Conservation (phyloP, 2,329 filamentous ascomycete species). For the Neofusicoccum cordaticola region DNA sequence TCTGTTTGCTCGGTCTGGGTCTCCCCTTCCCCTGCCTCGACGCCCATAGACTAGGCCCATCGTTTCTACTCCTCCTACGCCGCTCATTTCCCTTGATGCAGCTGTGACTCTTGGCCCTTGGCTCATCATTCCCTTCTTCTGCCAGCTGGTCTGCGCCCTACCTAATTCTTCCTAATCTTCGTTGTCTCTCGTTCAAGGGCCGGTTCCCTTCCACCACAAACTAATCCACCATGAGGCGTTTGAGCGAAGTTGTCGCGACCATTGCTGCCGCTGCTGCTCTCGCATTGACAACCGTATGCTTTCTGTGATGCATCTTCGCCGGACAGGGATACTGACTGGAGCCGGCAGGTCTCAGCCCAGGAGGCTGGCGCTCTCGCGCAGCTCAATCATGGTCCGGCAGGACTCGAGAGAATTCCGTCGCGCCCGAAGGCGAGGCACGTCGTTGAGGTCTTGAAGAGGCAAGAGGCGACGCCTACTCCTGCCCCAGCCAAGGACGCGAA, state of each 20-base stretch:
- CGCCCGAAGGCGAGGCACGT: conserved; percentile 5
- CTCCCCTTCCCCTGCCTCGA: neutral
- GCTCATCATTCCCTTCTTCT: neutral
- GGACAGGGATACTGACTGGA: neutral
- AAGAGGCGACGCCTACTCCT: neutral
- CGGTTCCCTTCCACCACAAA: conserved; percentile 8
- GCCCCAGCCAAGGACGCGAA: neutral
- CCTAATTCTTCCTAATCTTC: neutral
- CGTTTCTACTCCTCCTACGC: neutral
- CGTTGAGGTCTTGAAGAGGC: neutral
- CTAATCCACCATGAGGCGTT: conserved; percentile 4
- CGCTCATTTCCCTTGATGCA: conserved; percentile 9
- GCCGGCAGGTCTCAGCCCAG: neutral
- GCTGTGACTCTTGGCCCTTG: neutral
- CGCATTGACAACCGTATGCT: neutral
- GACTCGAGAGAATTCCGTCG: neutral
- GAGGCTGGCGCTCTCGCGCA: conserved; percentile 1
- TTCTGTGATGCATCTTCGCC: neutral
- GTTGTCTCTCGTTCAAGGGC: conserved; percentile 13
- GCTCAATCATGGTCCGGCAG: conserved; percentile 1
- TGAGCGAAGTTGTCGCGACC: conserved; percentile 3
- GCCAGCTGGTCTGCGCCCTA: conserved; percentile 9
- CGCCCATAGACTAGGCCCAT: neutral
- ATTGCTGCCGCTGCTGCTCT: neutral
- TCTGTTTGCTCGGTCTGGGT: conserved; percentile 1